Conservation (phyloP, 352 stramenopile genomes). For the Pythium biforme region DNA sequence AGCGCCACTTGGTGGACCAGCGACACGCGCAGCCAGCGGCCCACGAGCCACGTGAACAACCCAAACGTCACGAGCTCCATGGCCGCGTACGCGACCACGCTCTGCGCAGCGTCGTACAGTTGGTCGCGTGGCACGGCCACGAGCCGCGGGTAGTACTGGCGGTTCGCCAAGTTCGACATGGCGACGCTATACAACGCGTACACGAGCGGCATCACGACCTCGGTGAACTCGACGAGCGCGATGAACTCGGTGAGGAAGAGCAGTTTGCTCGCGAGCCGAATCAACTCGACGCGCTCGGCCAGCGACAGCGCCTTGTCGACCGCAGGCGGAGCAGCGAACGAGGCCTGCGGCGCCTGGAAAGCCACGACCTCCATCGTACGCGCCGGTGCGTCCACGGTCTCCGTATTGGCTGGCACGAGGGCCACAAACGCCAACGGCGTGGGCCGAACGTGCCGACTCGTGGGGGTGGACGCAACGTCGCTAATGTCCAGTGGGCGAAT, state of each 20-base stretch:
- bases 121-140: not conserved
- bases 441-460: not conserved
- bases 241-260: slow-evolving; percentile 23
- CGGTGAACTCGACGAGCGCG: slow-evolving; percentile 18
- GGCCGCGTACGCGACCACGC: slow-evolving; percentile 6
- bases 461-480: not conserved
- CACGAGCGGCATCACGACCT: slow-evolving; percentile 22
- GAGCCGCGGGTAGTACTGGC: slow-evolving; percentile 9
- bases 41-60: not conserved
- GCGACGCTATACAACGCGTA: slow-evolving; percentile 12
- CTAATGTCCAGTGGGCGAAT: not conserved
- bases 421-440: no score
- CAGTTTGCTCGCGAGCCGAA: not conserved
- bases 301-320: slow-evolving; percentile 1
- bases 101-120: not conserved
- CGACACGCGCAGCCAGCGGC: slow-evolving; percentile 17
- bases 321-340: not conserved
- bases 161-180: slow-evolving; percentile 14
- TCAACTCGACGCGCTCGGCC: slow-evolving; percentile 10
- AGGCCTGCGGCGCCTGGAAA: no score
- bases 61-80: slow-evolving; percentile 17
- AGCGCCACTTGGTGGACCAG: slow-evolving; percentile 32
- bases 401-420: no score
- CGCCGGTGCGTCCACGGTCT: not conserved
- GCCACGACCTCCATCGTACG: no score